phyloP scores from a whole-genome alignment of 176 grass and related monocot genomes.

The Rhynchospora breviuscula region DNA sequence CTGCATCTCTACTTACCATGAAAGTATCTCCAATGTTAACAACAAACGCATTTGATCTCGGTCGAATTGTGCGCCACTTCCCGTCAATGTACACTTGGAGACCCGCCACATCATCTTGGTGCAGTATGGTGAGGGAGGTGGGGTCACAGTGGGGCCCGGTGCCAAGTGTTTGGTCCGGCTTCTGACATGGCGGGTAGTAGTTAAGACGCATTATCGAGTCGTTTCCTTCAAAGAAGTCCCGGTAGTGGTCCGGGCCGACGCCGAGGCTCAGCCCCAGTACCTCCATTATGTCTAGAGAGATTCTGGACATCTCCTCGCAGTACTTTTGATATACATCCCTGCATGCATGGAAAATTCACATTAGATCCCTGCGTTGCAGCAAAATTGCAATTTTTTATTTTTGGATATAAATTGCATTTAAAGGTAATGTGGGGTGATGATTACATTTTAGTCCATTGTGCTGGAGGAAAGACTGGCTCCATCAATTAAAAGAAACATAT shows the following conservation, averaged over 20 bases:
- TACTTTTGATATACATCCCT: constrained; percentile 55
- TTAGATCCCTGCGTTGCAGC: neutral
- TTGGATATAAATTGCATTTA: too few relatives aligned
- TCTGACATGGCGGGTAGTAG: constrained; percentile 95
- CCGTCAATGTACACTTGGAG: constrained; percentile 64
- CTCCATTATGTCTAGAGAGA: constrained; percentile 89
- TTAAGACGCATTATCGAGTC: constrained; percentile 92
- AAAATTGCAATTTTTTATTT: neutral
- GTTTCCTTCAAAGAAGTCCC: constrained; percentile 61
- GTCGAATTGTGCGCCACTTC: constrained; percentile 41
- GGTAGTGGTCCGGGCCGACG: constrained; percentile 38
- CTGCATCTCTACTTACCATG: constrained; percentile 37
- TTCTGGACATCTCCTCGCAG: constrained; percentile 64
- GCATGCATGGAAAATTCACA: neutral
- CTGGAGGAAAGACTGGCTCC: neutral
- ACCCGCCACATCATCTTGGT: constrained; percentile 81
- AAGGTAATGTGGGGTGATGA: too few relatives aligned
- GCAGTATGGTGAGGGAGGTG: constrained; percentile 87
- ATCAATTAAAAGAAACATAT: neutral
- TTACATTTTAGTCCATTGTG: neutral
- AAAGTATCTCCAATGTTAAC: constrained; percentile 96
- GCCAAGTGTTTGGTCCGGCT: constrained; percentile 58
- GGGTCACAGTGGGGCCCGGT: constrained; percentile 89
- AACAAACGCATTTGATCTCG: constrained; percentile 42
- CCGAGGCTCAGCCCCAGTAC: constrained; percentile 63